Base-by-base conservation (phyloP, 805 yeast genomes). In the Candida chilensis region DNA sequence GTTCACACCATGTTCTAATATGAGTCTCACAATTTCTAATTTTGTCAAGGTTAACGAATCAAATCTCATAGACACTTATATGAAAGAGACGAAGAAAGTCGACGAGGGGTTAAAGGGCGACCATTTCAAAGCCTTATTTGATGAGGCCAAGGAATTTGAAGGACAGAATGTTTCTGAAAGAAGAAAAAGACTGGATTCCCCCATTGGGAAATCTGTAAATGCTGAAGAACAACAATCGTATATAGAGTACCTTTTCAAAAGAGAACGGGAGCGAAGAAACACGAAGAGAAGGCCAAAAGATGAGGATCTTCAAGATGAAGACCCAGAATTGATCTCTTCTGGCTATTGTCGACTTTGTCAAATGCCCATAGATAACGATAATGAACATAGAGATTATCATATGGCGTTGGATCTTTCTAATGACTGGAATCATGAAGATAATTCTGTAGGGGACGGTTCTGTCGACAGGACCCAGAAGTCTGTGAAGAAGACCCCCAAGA, bases 11-110 rank as follows among this genome's bases (percentile, higher is more conserved):
- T 22, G 25, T 22, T 7, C 25, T 7, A n/a, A n/a, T 12, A 41
- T 63, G 44, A 50, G 58, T 1, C 40, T 60, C n/a, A 46, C 46
- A 5, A 41, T 61, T 3, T 48, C 63, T 5, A 57, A 56, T 28
- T 59, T 59, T 32, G 45, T 43, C 5, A 47, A 48, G 25, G 42
- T 52, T 2, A 44, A 41, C 26, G 58, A 52, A 16, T 41, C 48
- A 10, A 44, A 45, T 17, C 44, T 61, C 15, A 22, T 22, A n/a
- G 25, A 22, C 7, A 22, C n/a, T 8, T 22, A 22, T 22, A n/a
- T 22, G n/a, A n/a, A n/a, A n/a, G n/a, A n/a, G n/a, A n/a, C n/a
- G 14, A 22, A 11, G 25, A 19, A 19, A 19, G 21, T 8, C 11
- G 21, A 19, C 21, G 21, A 19, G 11, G 21, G 11, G 8, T 19